Evolutionary conservation across 495 filamentous ascomycete genomes (phyloP).

Genomic region (Talaromyces thailandensis): DNA sequence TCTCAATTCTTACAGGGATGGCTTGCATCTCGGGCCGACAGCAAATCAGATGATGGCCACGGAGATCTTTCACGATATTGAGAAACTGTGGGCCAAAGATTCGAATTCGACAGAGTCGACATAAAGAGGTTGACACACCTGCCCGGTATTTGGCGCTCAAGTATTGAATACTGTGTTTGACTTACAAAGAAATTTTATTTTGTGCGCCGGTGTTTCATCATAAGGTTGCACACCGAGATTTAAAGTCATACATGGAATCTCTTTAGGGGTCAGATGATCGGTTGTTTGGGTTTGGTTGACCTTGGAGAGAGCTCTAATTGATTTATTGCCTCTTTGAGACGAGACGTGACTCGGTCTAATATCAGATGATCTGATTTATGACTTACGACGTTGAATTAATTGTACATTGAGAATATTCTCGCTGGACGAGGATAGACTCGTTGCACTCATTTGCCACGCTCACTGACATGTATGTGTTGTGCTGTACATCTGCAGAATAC

Average conservation of each 20-base stretch:
- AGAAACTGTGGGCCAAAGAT: constrained; percentile 17
- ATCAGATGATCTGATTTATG: neutral
- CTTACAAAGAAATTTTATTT: neutral
- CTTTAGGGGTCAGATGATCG: neutral
- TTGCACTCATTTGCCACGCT: neutral
- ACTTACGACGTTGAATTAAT: neutral
- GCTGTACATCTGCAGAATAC: neutral
- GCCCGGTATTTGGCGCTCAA: neutral
- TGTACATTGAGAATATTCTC: neutral
- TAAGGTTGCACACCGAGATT: neutral
- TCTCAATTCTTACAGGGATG: constrained; percentile 29
- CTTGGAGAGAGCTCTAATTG: neutral
- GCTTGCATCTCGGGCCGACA: constrained; percentile 41
- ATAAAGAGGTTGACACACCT: neutral
- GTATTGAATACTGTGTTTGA: neutral
- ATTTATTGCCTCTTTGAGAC: neutral
- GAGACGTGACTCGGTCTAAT: neutral
- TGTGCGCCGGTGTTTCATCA: neutral
- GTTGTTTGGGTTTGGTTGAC: neutral
- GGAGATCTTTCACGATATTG: constrained; percentile 37
- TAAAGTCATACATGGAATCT: neutral
- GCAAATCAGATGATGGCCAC: constrained; percentile 40
- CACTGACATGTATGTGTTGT: neutral
- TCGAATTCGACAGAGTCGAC: neutral
- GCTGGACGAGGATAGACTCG: neutral